Evolutionary conservation across 2,329 filamentous ascomycete species (phyloP).

Genomic region (Xenoacremonium recifei): DNA sequence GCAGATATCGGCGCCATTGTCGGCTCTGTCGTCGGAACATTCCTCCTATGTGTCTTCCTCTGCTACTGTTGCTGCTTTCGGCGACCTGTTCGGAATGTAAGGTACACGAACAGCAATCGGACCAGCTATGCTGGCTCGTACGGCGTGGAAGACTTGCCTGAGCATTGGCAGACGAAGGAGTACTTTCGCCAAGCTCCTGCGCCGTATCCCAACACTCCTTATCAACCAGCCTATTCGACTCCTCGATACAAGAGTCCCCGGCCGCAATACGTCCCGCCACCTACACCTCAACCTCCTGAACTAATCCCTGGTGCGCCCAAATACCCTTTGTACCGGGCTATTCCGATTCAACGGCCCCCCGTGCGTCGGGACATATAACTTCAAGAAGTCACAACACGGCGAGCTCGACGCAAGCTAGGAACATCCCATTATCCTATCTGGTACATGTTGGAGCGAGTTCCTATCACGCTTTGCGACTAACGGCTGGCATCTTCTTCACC

Average conservation of each 20-base stretch:
- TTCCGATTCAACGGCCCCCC: constrained; percentile 17
- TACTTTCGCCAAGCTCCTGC: neutral
- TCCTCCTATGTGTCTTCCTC: constrained; percentile 32
- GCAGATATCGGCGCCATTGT: constrained; percentile 41
- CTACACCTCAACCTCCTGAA: constrained; percentile 21
- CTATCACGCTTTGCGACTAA: constrained; percentile 3
- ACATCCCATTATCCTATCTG: too few species aligned
- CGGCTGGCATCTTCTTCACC: constrained; percentile 24
- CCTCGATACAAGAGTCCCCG: too few species aligned
- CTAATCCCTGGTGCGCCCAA: constrained; percentile 32
- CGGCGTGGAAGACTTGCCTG: constrained; percentile 11
- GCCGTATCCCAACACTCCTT: neutral
- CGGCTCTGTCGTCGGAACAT: constrained; percentile 37
- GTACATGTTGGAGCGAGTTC: too few species aligned
- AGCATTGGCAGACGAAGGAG: constrained; percentile 2
- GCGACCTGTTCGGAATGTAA: constrained; percentile 2
- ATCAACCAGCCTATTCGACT: neutral
- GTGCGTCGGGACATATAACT: neutral
- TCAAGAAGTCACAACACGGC: neutral
- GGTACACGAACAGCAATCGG: constrained; percentile 12
- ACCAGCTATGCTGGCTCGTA: constrained; percentile 12
- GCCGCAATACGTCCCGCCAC: constrained; percentile 7
- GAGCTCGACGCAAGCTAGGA: neutral
- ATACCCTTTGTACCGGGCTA: constrained; percentile 32
- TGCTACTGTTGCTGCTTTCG: constrained; percentile 29